Base-by-base conservation (phyloP, 257 asterid species). In the Solanum neorickii region DNA sequence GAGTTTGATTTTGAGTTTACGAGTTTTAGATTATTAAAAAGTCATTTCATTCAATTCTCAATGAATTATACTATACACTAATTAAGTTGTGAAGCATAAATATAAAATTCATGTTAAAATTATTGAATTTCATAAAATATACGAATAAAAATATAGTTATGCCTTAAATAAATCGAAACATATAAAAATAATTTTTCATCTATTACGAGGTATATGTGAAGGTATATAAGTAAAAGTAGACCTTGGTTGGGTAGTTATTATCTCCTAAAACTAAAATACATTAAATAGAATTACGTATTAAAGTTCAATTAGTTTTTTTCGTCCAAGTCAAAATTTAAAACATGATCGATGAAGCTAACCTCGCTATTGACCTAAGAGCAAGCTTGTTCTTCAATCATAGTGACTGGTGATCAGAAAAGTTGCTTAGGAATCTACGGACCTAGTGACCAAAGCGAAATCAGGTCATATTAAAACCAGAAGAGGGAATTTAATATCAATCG, bases 61-160 rank as follows among this genome's bases (percentile, higher is more conserved):
- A 29, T 68, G 9, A 27, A 13, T 29, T 68, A 0, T 14, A 29
- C 5, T 7, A 29, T 0, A 7, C 2, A 3, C 29, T 68, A 29
- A 65, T 13, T 68, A 21, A 27, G 14, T 29, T 68, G 39, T 68
- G 0, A 66, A 66, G 0, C 0, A 66, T 66, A 27, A 25, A 6
- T 25, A 27, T 68, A 68, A 1, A 27, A 5, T 13, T 68, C 15
- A 7, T 3, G 0, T 14, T 14, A 14, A 29, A 7, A 69, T 0
- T 29, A 69, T 15, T 69, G 1, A 0, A 29, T 0, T 29, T 29
- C 15, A 29, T 7, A 29, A 0, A 14, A 27, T 0, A 0, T 0
- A 2, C 0, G 0, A 0, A 1, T 1, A 68, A 68, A 15, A 68
- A 6, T 2, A 11, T 68, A 14, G 0, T 14, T 9, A 7, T 7